Evolutionary conservation across 306 rosid species (phyloP), one percentile per base, ranked within the genome.

Genomic region (Clitoria ternatea): DNA sequence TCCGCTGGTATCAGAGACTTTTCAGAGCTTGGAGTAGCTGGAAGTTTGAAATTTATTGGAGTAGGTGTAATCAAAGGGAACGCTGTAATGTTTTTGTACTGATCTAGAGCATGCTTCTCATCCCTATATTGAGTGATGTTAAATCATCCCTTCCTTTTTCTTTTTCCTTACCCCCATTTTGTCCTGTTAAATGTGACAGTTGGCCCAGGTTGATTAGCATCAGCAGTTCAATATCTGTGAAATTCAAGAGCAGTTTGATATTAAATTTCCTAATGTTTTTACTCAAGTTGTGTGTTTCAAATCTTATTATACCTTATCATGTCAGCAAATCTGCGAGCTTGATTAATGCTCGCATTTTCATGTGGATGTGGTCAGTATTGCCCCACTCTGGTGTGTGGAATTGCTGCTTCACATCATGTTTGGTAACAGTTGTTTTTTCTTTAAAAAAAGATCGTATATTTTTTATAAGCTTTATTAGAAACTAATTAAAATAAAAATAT

Each of bases 161-260:
- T 53, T 76, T 53, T 76, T 53, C 48, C 43, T 65, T 47, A 17
- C 77, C 72, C 71, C 79, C 78, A 71, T 75, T 84, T 86, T 84
- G 79, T 84, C 86, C 82, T 73, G 76, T 77, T 81, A 57, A 67
- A 90, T 78, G 82, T 72, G 43, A 83, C 83, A 87, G 86, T 88
- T 79, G 64, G 55, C 57, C 45, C 83, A 83, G 85, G 88, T 86
- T 81, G 84, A 72, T 77, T 85, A 86, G 96, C 85, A 72, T 83
- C 79, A 81, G 85, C 60, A 70, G 64, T 44, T 59, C 73, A 70
- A 69, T 79, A 53, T 85, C 80, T 83, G 62, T 73, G 88, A 82
- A 71, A 69, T 76, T 83, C 43, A 69, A 59, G 79, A 76, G 84
- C 81, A 48, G 63, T 76, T 65, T 81, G 74, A 77, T 74, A 57